Conservation (phyloP, 2,329 filamentous ascomycete species). For the Penicillium freii region DNA sequence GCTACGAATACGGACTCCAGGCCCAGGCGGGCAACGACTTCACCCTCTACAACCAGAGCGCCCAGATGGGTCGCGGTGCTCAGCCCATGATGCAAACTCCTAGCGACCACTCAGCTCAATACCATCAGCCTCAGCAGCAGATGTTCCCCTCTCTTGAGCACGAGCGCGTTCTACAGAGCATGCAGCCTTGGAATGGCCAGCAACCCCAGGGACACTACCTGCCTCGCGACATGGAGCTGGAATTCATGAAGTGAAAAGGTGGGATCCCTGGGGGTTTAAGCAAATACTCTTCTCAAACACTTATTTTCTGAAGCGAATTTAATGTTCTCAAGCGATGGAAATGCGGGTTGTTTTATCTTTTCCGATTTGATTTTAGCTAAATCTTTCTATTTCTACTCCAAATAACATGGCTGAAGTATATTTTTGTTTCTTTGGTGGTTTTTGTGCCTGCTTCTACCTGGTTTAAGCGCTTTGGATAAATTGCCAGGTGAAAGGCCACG, state of each 20-base stretch:
- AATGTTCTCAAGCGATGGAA: slow-evolving; percentile 8
- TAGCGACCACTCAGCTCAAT: slow-evolving; percentile 11
- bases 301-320: slow-evolving; percentile 9
- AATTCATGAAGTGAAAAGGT: slow-evolving; percentile 16
- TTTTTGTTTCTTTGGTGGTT: background rate
- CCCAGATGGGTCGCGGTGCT: slow-evolving; percentile 1
- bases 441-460: background rate
- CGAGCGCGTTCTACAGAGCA: slow-evolving; percentile 10
- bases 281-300: background rate
- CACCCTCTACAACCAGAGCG: slow-evolving; percentile 25
- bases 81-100: slow-evolving; percentile 5
- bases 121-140: slow-evolving; percentile 10
- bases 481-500: background rate
- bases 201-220: slow-evolving; percentile 13
- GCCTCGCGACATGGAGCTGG: slow-evolving; percentile 20
- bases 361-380: slow-evolving; percentile 3
- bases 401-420: background rate
- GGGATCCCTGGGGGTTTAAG: background rate
- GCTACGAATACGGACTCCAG: slow-evolving; percentile 16
- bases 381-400: background rate
- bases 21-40: slow-evolving; percentile 25
- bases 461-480: background rate
- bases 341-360: background rate
- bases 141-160: slow-evolving; percentile 25
- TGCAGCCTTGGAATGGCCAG: slow-evolving; percentile 18